Evolutionary conservation across 441 rosid species (phyloP), one percentile per base, ranked within the genome.

Genomic region (Pelargonium myrrhifolium): DNA sequence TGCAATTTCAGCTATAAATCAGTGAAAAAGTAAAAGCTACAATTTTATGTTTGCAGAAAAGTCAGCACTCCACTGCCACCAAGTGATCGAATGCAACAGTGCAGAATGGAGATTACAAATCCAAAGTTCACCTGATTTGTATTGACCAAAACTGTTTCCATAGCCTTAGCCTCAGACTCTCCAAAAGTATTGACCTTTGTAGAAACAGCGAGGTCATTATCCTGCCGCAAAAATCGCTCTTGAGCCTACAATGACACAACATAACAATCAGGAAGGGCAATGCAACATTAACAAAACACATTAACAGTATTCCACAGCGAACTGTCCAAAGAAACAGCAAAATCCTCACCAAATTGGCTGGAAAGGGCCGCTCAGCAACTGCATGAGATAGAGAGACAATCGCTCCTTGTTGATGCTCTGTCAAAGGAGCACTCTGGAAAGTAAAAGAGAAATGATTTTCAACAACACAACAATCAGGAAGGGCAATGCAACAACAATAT

Each of bases 321-420:
- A 45, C 53, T 12, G 18, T 5, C 55, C 15, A 17, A 79, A 63
- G 7, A 31, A 0, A 17, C 14, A 49, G n/a, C 18, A 49, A 5
- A 72, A 42, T 67, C 22, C 82, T 81, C 72, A 90, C 97, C 79
- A 89, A 78, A 72, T 82, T 89, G 62, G 73, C 75, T 20, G 96
- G 97, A 76, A 84, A 85, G 1, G 99, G 95, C 71, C 96, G 82
- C 78, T 93, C 98, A 9, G 93, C 83, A 28, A 90, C 87, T 6
- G 89, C 90, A 47, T 87, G 87, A 56, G 90, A 86, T 51, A 93
- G 75, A 6, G 84, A 78, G 10, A 74, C 79, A 45, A 93, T 80
- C 35, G 96, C 88, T 47, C 95, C 81, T 71, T 89, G 93, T 65
- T 91, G 97, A 56, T 88, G 92, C 74, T 93, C 97, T 12, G 93